These are phyloP conservation scores for Fraxinus platypoda DNA, from an alignment of 305 asterid species.

Conservation along the genomic window DNA sequence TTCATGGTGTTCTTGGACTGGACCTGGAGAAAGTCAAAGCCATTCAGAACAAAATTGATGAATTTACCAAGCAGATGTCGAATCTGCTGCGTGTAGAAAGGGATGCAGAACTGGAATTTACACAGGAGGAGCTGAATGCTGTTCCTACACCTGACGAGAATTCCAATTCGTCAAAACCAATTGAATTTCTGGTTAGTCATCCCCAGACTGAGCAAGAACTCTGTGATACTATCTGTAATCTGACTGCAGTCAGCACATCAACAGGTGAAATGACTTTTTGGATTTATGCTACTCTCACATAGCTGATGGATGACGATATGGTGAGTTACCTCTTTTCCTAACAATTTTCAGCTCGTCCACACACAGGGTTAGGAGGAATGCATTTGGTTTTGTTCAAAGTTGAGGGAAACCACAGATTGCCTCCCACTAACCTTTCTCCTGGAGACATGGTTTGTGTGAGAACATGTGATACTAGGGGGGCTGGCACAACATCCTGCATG, in stretches of 20 bases:
- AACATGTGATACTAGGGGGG: constrained; percentile 86
- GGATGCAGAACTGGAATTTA: constrained; percentile 86
- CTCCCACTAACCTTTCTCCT: constrained; percentile 93
- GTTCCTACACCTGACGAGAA: constrained; percentile 71
- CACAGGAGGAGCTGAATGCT: constrained; percentile 93
- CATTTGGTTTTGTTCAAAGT: constrained; percentile 84
- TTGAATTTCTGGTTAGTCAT: constrained; percentile 93
- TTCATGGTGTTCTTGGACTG: constrained; percentile 68
- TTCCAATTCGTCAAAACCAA: constrained; percentile 57
- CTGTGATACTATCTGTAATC: constrained; percentile 94
- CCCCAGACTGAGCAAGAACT: constrained; percentile 89
- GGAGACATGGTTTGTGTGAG: constrained; percentile 99
- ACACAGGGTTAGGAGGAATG: constrained; percentile 94
- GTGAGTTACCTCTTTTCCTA: background rate
- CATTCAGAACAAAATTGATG: constrained; percentile 70
- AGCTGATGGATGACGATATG: constrained; percentile 3
- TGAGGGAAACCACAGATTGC: constrained; percentile 88
- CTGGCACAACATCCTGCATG: constrained; percentile 85
- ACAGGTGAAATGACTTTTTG: constrained; percentile 45
- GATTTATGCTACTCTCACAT: background rate
- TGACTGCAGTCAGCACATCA: constrained; percentile 84
- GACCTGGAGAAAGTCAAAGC: constrained; percentile 60
- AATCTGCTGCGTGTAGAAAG: constrained; percentile 79
- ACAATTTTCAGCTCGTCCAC: constrained; percentile 21
- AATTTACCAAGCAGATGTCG: constrained; percentile 66